These are phyloP conservation scores for Phytophthora aleatoria DNA, from an alignment of 352 stramenopile species.

Conservation along the genomic window DNA sequence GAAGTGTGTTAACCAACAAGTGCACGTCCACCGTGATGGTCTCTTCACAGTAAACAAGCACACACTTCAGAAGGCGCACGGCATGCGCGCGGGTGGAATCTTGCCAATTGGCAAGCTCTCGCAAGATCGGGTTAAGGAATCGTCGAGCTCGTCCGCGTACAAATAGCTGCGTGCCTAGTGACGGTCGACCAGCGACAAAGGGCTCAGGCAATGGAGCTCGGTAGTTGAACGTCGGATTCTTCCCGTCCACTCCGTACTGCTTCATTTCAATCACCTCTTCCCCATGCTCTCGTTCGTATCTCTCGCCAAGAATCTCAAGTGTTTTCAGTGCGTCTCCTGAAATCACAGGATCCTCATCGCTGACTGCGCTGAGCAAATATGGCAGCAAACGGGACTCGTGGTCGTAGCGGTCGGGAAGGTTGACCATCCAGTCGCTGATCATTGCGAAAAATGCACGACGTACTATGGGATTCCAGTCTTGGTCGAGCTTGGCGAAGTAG, in stretches of 20 bases:
- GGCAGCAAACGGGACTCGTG: conserved; percentile 94
- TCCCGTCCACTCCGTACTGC: conserved; percentile 95
- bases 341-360: conserved; percentile 63
- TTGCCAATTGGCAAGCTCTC: conserved; percentile 93
- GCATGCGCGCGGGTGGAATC: conserved; percentile 79
- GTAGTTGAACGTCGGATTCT: conserved; percentile 89
- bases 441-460: conserved; percentile 86
- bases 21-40: conserved; percentile 92
- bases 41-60: conserved; percentile 95
- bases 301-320: conserved; percentile 64
- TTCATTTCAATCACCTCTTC: conserved; percentile 92
- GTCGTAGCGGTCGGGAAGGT: conserved; percentile 94
- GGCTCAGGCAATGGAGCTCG: conserved; percentile 70
- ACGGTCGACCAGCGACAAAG: conserved; percentile 75
- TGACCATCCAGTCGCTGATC: conserved; percentile 89
- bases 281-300: conserved; percentile 71
- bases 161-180: conserved; percentile 91
- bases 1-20: conserved; percentile 69
- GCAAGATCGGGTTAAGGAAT: conserved; percentile 90
- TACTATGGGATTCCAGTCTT: conserved; percentile 86
- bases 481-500: conserved; percentile 91
- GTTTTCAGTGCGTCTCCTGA: conserved; percentile 66
- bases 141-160: conserved; percentile 88
- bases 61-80: conserved; percentile 86
- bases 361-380: conserved; percentile 92